Evolutionary conservation across 345 rosid species (phyloP).

Genomic region (Stellera chamaejasme): DNA sequence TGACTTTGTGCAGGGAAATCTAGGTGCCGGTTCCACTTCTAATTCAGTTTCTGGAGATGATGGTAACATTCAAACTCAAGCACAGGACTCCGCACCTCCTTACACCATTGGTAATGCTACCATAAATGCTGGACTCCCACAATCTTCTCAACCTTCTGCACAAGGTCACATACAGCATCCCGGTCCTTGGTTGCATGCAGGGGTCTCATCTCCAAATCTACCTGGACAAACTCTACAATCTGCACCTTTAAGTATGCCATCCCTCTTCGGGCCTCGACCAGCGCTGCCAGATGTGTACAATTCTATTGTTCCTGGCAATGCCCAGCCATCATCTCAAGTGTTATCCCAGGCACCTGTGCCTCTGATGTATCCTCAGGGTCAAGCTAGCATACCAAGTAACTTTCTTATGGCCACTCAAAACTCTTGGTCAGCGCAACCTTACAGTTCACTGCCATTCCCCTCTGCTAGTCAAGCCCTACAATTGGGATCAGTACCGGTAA

Average conservation of each 20-base stretch:
- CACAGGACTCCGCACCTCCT: conserved; percentile 18
- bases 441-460: conserved; percentile 19
- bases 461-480: conserved; percentile 38
- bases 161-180: conserved; percentile 46
- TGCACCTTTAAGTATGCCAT: conserved; percentile 24
- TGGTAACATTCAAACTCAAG: conserved; percentile 26
- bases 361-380: conserved; percentile 29
- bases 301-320: conserved; percentile 24
- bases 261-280: conserved; percentile 43
- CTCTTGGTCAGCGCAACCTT: conserved; percentile 28
- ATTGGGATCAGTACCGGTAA: conserved; percentile 22
- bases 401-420: conserved; percentile 29
- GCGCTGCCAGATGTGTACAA: conserved; percentile 16
- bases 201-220: conserved; percentile 23
- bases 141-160: conserved; percentile 28
- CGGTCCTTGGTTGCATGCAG: conserved; percentile 30
- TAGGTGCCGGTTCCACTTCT: conserved; percentile 30
- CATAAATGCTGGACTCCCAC: conserved; percentile 26
- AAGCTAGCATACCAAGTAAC: conserved; percentile 29
- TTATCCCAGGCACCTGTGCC: conserved; percentile 21
- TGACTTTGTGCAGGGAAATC: conserved; percentile 46
- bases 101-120: conserved; percentile 6
- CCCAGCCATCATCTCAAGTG: conserved; percentile 25
- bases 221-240: conserved; percentile 28
- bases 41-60: conserved; percentile 31